Conservation (phyloP, 176 grass and related monocot genomes). For the Leersia perrieri region DNA sequence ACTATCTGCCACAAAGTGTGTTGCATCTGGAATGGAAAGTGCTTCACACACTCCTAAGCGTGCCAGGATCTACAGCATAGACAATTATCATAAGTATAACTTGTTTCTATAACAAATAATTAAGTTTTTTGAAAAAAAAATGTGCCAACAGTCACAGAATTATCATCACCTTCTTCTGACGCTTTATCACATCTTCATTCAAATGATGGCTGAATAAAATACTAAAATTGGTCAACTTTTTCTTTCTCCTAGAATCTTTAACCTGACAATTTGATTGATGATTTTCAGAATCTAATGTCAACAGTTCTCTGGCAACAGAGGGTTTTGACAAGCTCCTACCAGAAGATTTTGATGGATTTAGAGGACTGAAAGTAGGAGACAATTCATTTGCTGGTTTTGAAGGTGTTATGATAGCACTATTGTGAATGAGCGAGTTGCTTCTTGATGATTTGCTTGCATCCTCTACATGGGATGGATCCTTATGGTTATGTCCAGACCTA, state of each 20-base stretch:
- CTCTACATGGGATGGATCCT: conserved; percentile 12
- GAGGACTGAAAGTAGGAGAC: conserved; percentile 72
- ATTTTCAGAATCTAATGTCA: conserved; percentile 50
- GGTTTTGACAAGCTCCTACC: conserved; percentile 40
- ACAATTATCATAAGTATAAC: conserved; percentile 2
- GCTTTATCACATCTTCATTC: conserved; percentile 63
- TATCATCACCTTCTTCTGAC: conserved; percentile 77
- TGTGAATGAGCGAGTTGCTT: conserved; percentile 21
- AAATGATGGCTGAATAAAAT: conserved; percentile 90
- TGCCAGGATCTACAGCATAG: conserved; percentile 60
- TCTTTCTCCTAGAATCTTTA: conserved; percentile 60
- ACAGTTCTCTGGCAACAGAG: conserved; percentile 53
- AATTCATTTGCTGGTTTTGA: conserved; percentile 48
- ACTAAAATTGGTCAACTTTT: conserved; percentile 50
- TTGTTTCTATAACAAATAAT: neutral
- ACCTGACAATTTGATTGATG: conserved; percentile 19
- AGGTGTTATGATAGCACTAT: conserved; percentile 26
- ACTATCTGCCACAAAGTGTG: conserved; percentile 77
- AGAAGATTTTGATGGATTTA: conserved; percentile 50
- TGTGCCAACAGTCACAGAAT: neutral
- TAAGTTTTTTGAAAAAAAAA: neutral
- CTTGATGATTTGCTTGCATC: conserved; percentile 37
- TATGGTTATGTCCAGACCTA: conserved; percentile 17
- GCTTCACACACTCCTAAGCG: conserved; percentile 60
- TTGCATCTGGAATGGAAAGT: conserved; percentile 65